Base-by-base conservation (phyloP, 2,329 filamentous ascomycete species). In the Thelonectria discophora region DNA sequence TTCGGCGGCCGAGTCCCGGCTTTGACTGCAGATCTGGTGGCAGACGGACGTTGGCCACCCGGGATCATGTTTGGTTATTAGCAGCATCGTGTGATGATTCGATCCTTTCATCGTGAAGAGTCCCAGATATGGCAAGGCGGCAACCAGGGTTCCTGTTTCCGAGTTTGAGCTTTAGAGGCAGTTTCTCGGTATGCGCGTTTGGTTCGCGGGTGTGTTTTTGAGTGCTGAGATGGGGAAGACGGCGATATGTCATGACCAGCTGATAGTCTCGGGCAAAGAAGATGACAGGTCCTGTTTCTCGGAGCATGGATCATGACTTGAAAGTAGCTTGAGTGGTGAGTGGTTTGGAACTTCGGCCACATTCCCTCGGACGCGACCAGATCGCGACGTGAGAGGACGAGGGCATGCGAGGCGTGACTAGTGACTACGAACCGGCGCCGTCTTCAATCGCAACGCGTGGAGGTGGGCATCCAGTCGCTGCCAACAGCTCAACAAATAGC, bases 11-110 rank as follows among this genome's bases (percentile, higher is more conserved):
- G 37, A 30, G 30, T 45, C 15, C 47, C 32, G 40, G 52, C n/a
- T 42, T 39, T 46, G 34, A 49, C n/a, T 40, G 45, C 11, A 27
- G 43, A 58, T 40, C 42, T 27, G 42, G 6, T 50, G 43, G 15
- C 30, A 37, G 52, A 47, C 43, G 24, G 18, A 30, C 46, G 30
- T 55, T 30, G 43, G 53, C 18, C 32, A 55, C 30, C 15, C 46
- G 24, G 24, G 24, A 24, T 24, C 45, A 48, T 55, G 43, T 13
- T 55, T 39, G 10, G 39, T 52, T 48, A 42, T 56, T 42, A 47
- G 24, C 5, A 27, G 47, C 20, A 56, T 60, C 47, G 58, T 30
- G 58, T 39, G 47, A 60, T 60, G 58, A 47, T 52, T 60, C 30
- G 58, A 56, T 40, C 58, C 52, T 60, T 56, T 43, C 34, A 51